These are phyloP conservation scores for Candida nanaspora DNA, from an alignment of 805 yeast genomes.

Conservation along the genomic window DNA sequence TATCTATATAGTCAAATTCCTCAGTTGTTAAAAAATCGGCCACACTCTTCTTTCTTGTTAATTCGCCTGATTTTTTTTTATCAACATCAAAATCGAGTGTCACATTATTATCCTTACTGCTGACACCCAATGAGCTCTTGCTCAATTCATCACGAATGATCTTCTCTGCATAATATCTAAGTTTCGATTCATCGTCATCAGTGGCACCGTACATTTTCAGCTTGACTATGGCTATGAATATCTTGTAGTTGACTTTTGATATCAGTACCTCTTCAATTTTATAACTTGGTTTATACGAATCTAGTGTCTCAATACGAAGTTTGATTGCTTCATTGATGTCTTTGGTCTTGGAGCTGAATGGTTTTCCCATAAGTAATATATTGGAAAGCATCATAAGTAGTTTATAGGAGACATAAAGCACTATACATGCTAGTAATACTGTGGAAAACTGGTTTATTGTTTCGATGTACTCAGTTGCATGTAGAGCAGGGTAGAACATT, in stretches of 20 bases:
- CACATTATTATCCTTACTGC: not conserved
- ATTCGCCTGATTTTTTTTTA: not conserved
- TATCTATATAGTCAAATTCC: conserved; percentile 20
- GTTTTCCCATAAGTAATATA: conserved; percentile 46
- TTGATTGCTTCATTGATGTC: conserved; percentile 28
- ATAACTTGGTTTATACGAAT: conserved; percentile 44
- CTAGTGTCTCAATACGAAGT: conserved; percentile 40
- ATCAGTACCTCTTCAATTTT: conserved; percentile 41
- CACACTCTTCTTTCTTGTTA: not conserved
- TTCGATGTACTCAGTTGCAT: conserved; percentile 13
- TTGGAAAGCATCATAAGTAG: conserved; percentile 46
- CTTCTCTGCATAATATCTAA: conserved; percentile 43
- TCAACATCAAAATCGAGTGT: not conserved
- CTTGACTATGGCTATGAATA: conserved; percentile 50
- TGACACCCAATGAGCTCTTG: not conserved
- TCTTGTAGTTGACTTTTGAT: conserved; percentile 55
- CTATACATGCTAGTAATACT: conserved; percentile 15
- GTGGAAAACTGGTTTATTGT: conserved; percentile 19
- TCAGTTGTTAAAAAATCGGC: conserved; percentile 13
- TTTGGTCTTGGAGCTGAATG: conserved; percentile 19
- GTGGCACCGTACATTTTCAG: conserved; percentile 62
- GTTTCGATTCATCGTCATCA: conserved; percentile 56
- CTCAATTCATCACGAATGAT: conserved; percentile 21
- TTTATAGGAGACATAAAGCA: conserved; percentile 19
- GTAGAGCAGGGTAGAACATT: conserved; percentile 22